Conservation (phyloP, 2,329 filamentous ascomycete species). For the Ramularia endophylla region DNA sequence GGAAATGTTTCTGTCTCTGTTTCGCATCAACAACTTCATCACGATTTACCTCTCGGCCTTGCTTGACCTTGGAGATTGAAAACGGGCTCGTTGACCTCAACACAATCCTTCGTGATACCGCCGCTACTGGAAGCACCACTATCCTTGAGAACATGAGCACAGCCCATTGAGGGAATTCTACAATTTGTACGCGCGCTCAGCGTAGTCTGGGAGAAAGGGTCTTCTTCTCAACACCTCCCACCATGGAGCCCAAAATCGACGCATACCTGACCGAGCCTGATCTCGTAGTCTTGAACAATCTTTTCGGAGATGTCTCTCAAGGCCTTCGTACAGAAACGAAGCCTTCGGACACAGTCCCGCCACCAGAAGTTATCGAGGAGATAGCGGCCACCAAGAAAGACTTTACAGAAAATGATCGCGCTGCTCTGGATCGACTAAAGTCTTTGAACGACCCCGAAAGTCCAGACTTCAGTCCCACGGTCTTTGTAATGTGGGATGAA, state of each 20-base stretch:
- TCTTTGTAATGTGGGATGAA: conserved; percentile 49
- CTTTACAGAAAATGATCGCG: conserved; percentile 16
- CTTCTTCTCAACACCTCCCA: background rate
- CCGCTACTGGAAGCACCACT: too few relatives aligned
- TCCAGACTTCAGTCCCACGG: conserved; percentile 49
- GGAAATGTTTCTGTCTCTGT: too few relatives aligned
- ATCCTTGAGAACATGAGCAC: too few relatives aligned
- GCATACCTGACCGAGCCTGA: conserved; percentile 36
- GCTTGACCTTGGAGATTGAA: too few relatives aligned
- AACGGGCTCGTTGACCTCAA: too few relatives aligned
- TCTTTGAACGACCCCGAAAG: conserved; percentile 45
- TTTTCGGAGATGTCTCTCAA: conserved; percentile 29
- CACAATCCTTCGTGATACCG: too few relatives aligned
- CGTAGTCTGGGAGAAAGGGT: too few relatives aligned
- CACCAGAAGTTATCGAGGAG: conserved; percentile 5
- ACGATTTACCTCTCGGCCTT: too few relatives aligned
- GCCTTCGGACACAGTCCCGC: background rate
- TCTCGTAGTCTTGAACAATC: conserved; percentile 34
- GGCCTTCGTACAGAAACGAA: conserved; percentile 1
- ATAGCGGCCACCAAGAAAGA: background rate
- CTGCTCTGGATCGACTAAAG: conserved; percentile 40
- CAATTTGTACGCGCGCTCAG: too few relatives aligned
- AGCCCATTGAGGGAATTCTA: too few relatives aligned
- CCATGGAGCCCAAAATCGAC: conserved; percentile 14
- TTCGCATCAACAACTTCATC: too few relatives aligned